Evolutionary conservation across 2,329 filamentous ascomycete species (phyloP).

Genomic region (Magnaporthales sp.): DNA sequence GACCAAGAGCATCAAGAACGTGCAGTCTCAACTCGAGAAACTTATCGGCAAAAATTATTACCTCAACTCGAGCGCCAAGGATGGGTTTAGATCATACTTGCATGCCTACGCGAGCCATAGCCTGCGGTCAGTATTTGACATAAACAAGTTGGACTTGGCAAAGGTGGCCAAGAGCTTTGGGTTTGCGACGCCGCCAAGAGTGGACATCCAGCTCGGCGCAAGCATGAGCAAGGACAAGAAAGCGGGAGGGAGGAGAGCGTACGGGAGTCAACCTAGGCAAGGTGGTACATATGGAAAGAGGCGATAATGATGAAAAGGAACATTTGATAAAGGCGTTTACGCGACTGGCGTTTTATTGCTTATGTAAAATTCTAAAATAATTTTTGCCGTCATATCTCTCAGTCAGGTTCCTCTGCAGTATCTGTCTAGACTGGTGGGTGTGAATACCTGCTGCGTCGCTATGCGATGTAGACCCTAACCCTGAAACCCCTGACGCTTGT

Average conservation of each 20-base stretch:
- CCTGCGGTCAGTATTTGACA: constrained; percentile 74
- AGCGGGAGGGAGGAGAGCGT: constrained; percentile 53
- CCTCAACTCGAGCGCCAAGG: constrained; percentile 76
- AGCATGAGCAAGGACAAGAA: constrained; percentile 70
- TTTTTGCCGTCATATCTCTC: neutral
- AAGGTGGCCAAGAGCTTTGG: constrained; percentile 83
- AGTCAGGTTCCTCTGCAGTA: neutral
- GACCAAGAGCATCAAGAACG: constrained; percentile 80
- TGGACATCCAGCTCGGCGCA: constrained; percentile 70
- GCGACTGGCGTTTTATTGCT: neutral
- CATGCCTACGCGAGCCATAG: constrained; percentile 90
- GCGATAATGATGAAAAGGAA: constrained; percentile 2
- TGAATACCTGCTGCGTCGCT: no score
- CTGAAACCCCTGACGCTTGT: neutral
- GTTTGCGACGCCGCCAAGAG: constrained; percentile 65
- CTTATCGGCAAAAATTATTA: constrained; percentile 95
- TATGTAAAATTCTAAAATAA: neutral
- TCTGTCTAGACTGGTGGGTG: neutral
- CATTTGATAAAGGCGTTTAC: neutral
- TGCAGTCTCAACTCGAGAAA: constrained; percentile 87
- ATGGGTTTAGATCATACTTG: constrained; percentile 80
- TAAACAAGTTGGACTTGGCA: constrained; percentile 71
- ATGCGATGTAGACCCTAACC: neutral
- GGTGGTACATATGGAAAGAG: constrained; percentile 8
- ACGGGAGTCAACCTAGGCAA: constrained; percentile 71